Conservation (phyloP, 2,329 filamentous ascomycete species). For the Didymella arachidicola region DNA sequence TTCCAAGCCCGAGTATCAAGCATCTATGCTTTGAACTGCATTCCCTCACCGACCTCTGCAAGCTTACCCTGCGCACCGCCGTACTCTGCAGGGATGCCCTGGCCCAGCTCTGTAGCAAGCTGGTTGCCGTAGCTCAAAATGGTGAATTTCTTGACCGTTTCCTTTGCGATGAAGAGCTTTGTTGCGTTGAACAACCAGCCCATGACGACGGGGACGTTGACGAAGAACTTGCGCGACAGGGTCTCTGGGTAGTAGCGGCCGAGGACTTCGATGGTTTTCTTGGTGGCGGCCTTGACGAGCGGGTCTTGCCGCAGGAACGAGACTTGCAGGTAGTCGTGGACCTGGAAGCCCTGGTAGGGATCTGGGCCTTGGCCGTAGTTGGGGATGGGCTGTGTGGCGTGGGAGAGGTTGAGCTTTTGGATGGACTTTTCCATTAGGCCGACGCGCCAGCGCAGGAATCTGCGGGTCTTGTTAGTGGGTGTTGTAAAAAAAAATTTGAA, state of each 20-base stretch:
- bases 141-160: conserved; percentile 59
- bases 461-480: conserved; percentile 47
- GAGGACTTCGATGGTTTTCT: conserved; percentile 83
- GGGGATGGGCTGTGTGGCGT: conserved; percentile 74
- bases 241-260: conserved; percentile 87
- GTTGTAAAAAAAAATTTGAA: not conserved
- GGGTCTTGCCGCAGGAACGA: conserved; percentile 86
- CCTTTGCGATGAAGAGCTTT: conserved; percentile 57
- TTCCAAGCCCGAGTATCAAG: not conserved
- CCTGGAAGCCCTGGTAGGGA: conserved; percentile 88
- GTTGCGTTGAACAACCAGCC: conserved; percentile 69
- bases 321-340: conserved; percentile 91
- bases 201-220: conserved; percentile 92
- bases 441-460: conserved; percentile 89
- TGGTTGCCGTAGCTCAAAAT: conserved; percentile 67
- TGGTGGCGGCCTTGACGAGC: conserved; percentile 75
- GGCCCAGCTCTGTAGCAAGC: conserved; percentile 71
- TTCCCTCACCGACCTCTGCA: conserved; percentile 53
- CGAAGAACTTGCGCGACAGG: conserved; percentile 90
- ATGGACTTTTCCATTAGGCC: conserved; percentile 90
- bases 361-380: conserved; percentile 72
- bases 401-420: conserved; percentile 72
- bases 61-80: conserved; percentile 73
- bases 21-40: conserved; percentile 43
- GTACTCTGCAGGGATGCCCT: conserved; percentile 76